Conservation (phyloP, 208 protist species). For the Naegleria fowleri region DNA sequence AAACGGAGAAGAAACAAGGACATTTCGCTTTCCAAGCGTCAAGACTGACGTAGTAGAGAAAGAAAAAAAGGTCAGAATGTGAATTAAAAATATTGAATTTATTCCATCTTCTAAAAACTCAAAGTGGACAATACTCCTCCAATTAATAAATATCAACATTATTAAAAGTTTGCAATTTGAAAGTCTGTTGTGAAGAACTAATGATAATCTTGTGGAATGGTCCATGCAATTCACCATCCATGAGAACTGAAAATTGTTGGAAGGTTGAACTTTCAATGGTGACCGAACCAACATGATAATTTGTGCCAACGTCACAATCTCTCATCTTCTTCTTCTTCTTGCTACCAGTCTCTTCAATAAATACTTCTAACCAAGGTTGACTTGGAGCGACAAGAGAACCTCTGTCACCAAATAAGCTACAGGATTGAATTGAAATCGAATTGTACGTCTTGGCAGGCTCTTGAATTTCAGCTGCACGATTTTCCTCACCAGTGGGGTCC, state of each 20-base stretch:
- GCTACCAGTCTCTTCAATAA: not conserved
- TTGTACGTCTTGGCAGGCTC: not conserved
- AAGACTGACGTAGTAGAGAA: no score
- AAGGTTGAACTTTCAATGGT: not conserved
- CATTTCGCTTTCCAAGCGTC: no score
- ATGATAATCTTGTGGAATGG: conserved; percentile 21
- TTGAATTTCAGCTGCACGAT: not conserved
- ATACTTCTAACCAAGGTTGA: conserved; percentile 8
- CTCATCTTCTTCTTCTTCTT: conserved; percentile 19
- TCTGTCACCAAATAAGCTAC: not conserved
- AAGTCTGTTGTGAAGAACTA: not conserved
- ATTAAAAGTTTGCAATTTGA: not conserved
- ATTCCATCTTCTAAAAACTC: no score
- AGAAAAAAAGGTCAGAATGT: no score
- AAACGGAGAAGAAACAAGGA: no score
- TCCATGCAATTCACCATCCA: conserved; percentile 14
- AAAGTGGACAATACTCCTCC: no score
- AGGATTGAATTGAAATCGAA: not conserved
- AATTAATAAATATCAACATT: conserved; percentile 3
- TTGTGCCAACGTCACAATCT: not conserved
- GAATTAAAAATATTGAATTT: no score
- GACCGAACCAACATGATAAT: not conserved
- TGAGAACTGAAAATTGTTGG: not conserved
- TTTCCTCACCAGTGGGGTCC: not conserved
- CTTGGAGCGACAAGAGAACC: not conserved